Base-by-base conservation (phyloP, 2,329 filamentous ascomycete species). In the Clonostachys solani region DNA sequence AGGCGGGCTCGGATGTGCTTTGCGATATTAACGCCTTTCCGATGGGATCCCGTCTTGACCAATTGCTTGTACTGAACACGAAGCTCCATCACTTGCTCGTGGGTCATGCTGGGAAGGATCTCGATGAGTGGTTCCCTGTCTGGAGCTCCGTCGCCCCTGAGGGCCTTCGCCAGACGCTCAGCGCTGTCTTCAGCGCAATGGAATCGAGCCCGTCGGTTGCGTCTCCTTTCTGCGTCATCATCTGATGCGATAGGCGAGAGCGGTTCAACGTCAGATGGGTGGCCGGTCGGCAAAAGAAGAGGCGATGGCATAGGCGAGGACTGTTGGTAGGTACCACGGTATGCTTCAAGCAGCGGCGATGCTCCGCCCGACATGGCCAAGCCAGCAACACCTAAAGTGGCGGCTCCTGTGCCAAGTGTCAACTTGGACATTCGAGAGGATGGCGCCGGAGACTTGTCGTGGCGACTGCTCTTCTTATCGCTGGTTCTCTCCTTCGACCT, bases 261-360 rank as follows among this genome's bases (percentile, higher is more conserved):
- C 2, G 73, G 66, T 36, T 82, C 78, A 23, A 78, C 55, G 10
- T 83, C 73, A 35, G 77, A 72, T 33, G 73, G 65, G 43, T 54
- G 47, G 16, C 72, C 60, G 1, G 72, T 68, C 4, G 81, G 65
- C 5, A 83, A 60, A 57, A 84, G 74, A 19, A 92, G 72, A 1
- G 92, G 89, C 1, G 91, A 91, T 0, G 92, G 92, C 89, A 96
- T 96, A 0, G 92, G 92, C 0, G 92, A 96, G 57, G 95, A 88
- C 49, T 89, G 89, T 66, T 97, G 92, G 58, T 95, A 97, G 1
- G 92, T 96, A 37, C 92, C 92, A 52, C 86, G 87, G 67, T 97
- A 97, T 1, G 94, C 86, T 67, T 97, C 92, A 3, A 96, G 80
- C 44, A 97, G 74, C 1, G 92, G 94, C 52, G 90, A 96, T 1